These are phyloP conservation scores for Brassica incana DNA, from an alignment of 345 rosid species.

Conservation along the genomic window DNA sequence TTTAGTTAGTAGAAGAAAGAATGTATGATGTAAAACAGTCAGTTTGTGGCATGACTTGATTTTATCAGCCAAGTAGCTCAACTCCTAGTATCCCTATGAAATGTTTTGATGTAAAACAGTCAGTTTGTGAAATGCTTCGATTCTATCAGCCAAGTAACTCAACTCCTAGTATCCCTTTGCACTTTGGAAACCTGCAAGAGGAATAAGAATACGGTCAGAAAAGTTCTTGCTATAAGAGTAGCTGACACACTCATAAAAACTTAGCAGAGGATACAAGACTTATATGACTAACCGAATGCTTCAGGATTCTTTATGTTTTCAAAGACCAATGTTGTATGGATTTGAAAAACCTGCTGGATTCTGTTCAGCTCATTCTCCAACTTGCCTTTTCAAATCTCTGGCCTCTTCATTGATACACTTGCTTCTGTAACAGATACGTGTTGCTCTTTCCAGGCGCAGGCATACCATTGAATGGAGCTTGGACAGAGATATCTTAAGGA, in stretches of 20 bases:
- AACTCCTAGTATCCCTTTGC: conserved; percentile 53
- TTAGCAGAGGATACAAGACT: not conserved
- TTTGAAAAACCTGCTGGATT: conserved; percentile 41
- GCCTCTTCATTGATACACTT: conserved; percentile 46
- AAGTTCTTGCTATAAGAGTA: not conserved
- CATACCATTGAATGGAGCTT: conserved; percentile 70
- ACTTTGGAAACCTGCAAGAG: conserved; percentile 48
- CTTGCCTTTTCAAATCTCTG: conserved; percentile 42
- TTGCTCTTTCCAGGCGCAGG: conserved; percentile 61
- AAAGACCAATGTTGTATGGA: conserved; percentile 38
- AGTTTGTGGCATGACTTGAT: conserved; percentile 30
- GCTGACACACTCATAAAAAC: not conserved
- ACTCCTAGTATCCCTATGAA: conserved; percentile 49
- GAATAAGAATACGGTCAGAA: conserved; percentile 5
- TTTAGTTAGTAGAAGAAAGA: conserved; percentile 25
- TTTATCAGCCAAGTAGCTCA: conserved; percentile 48
- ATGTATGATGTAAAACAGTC: conserved; percentile 11
- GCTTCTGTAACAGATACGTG: conserved; percentile 37
- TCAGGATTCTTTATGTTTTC: conserved; percentile 46
- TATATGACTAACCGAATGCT: conserved; percentile 49
- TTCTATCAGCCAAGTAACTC: conserved; percentile 46
- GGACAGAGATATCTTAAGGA: conserved; percentile 42
- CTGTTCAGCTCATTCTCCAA: conserved; percentile 49
- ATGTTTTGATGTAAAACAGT: conserved; percentile 2
- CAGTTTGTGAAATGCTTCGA: conserved; percentile 39